Conservation (phyloP, 2,329 filamentous ascomycete genomes). For the Ophiostoma sp. region DNA sequence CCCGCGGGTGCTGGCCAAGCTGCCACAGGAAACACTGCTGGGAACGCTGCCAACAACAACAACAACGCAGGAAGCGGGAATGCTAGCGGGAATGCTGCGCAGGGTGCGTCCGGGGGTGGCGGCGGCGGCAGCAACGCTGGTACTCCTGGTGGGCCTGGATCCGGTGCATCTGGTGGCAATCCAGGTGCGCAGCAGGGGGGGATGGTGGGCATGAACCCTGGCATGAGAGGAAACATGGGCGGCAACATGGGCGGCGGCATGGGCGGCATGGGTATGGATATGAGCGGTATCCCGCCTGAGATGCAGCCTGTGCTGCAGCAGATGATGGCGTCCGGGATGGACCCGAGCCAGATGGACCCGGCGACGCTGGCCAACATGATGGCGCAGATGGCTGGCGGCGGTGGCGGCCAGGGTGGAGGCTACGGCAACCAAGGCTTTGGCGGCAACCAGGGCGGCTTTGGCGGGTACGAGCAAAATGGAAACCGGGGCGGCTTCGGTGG, state of each 20-base stretch:
- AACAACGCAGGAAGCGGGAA: not conserved
- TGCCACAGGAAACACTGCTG: not conserved
- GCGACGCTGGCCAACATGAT: constrained; percentile 56
- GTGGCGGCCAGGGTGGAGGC: constrained; percentile 42
- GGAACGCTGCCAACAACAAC: not conserved
- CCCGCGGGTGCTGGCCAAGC: not conserved
- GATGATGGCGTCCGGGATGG: constrained; percentile 61
- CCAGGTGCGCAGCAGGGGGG: too few species aligned
- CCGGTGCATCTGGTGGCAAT: too few species aligned
- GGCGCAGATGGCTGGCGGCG: constrained; percentile 48
- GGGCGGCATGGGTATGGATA: constrained; percentile 6
- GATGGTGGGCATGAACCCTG: too few species aligned
- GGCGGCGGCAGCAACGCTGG: not conserved
- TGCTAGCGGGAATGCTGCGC: not conserved
- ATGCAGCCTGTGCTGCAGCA: constrained; percentile 67
- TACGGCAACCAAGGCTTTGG: constrained; percentile 38
- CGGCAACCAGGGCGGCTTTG: constrained; percentile 33
- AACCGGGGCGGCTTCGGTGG: constrained; percentile 30
- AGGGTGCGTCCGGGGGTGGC: not conserved
- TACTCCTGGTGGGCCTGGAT: too few species aligned
- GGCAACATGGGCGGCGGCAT: too few species aligned
- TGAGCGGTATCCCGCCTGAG: constrained; percentile 52
- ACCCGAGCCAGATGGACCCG: constrained; percentile 61
- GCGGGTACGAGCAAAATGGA: constrained; percentile 40
- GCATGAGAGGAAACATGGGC: too few species aligned